These are phyloP conservation scores for Alnus rubra DNA, from an alignment of 306 rosid genomes.

Conservation along the genomic window DNA sequence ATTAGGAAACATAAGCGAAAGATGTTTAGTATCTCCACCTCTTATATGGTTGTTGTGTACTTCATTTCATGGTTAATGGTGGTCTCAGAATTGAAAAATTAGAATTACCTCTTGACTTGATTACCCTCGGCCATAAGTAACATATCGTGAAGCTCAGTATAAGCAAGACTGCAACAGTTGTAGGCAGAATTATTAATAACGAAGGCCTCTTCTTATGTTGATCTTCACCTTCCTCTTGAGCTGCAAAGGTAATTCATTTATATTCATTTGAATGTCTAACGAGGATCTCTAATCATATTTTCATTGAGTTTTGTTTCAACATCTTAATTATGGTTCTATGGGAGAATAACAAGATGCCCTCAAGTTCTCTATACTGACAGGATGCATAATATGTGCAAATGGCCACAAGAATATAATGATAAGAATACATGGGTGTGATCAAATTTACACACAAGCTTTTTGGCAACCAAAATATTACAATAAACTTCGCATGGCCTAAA, in stretches of 20 bases:
- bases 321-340: too few relatives aligned
- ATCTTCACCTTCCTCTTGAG: slow-evolving; percentile 20
- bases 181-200: slow-evolving; percentile 10
- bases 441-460: background rate
- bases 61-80: background rate
- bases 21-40: background rate
- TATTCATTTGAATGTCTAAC: background rate
- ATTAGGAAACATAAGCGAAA: background rate
- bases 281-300: background rate
- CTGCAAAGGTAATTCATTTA: slow-evolving; percentile 5
- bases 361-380: too few relatives aligned
- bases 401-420: background rate
- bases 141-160: background rate
- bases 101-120: slow-evolving; percentile 4
- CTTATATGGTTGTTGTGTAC: background rate
- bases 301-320: too few relatives aligned
- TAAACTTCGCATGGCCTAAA: background rate
- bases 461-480: background rate
- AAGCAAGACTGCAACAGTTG: background rate
- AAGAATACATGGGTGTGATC: background rate
- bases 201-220: background rate
- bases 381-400: too few relatives aligned
- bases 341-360: too few relatives aligned
- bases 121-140: background rate
- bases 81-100: background rate